Percentiles rank a stretch among this genome's conserved stretches.
Conservation (phyloP, 129 eudicot species). For the Helianthus annuus region DNA sequence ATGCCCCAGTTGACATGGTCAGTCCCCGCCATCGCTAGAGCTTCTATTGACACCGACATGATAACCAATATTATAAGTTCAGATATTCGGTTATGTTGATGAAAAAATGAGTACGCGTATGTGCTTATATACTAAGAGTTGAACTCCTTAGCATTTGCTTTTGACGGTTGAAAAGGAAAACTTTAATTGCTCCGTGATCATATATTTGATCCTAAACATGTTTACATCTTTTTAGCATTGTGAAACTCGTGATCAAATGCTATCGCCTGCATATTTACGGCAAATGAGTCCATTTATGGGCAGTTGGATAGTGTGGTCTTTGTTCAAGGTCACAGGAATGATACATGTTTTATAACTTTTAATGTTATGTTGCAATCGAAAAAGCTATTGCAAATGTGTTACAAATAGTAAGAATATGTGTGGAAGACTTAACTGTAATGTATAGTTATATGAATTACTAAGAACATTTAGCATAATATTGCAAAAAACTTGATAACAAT, state of each 20-base stretch:
- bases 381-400: too few relatives aligned
- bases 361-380: too few relatives aligned
- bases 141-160: background rate
- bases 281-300: background rate
- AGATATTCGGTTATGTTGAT: background rate
- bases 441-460: too few relatives aligned
- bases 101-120: background rate
- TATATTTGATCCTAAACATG: background rate
- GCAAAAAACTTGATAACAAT: too few relatives aligned
- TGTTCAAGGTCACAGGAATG: background rate
- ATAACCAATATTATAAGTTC: background rate
- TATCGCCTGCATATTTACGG: background rate
- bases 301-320: background rate
- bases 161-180: slow-evolving; percentile 1
- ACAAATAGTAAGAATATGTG: too few relatives aligned
- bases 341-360: background rate
- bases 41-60: slow-evolving; percentile 41
- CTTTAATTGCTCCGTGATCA: slow-evolving; percentile 5
- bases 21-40: slow-evolving; percentile 43
- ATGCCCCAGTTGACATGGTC: slow-evolving; percentile 27
- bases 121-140: background rate
- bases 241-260: slow-evolving; percentile 9
- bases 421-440: too few relatives aligned
- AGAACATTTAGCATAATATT: too few relatives aligned
- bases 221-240: background rate